Base-by-base conservation (phyloP, 108 stramenopile genomes). In the Chaetoceros tenuissimus region DNA sequence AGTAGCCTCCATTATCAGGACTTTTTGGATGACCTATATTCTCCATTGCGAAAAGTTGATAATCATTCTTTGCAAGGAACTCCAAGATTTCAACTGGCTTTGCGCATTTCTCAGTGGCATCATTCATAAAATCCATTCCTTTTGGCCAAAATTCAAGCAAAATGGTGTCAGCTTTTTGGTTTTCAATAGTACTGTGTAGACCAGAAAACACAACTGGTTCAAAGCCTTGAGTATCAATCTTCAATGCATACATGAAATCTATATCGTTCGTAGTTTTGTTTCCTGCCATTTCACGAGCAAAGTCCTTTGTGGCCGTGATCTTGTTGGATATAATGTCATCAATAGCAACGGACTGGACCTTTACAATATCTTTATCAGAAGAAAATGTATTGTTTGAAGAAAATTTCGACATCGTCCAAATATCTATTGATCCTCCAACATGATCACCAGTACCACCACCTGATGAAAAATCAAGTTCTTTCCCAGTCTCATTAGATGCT, bases 181-280 rank as follows among this genome's bases (percentile, higher is more conserved):
- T 21, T 20, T n/a, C 0, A 10, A 68, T 1, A 2, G 61, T 48
- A 2, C 30, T 24, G n/a, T 46, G 5, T 24, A 72, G 45, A 5
- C 71, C 71, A 0, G 25, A 1, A 55, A 72, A 66, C 2, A 72
- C 65, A 8, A 23, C 21, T 24, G 71, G 71, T 53, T 72, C 71
- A 58, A 55, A 72, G 18, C 71, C 71, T 28, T 72, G 71, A 7
- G 64, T 66, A 45, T 72, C 71, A 7, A 72, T 52, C 59, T 72
- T 72, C 25, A 66, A 7, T 10, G 62, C 21, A 51, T 45, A 56
- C 7, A 62, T n/a, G n/a, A n/a, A n/a, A n/a, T n/a, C n/a, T n/a
- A n/a, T n/a, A n/a, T n/a, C n/a, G n/a, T n/a, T n/a, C n/a, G n/a
- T n/a, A n/a, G n/a, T n/a, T n/a, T n/a, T n/a, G n/a, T n/a, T n/a